Evolutionary conservation across 495 filamentous ascomycete species (phyloP).

Genomic region (Beverwykella pulmonaria): DNA sequence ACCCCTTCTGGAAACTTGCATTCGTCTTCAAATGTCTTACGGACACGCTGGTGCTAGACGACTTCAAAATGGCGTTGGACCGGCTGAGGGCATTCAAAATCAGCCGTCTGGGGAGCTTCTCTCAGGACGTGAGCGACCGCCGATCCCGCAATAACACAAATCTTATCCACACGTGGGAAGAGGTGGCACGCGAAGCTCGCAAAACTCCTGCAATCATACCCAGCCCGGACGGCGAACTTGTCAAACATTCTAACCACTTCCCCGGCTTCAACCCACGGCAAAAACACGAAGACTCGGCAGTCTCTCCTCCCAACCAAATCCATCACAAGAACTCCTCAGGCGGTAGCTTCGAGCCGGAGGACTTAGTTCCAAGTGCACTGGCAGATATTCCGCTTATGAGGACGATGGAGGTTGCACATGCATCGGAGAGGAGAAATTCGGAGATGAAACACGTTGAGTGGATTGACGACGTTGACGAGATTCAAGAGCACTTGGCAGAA

Average conservation of each 20-base stretch:
- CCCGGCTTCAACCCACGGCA: constrained; percentile 15
- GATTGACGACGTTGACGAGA: background rate
- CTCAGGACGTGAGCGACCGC: constrained; percentile 32
- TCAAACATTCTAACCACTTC: constrained; percentile 13
- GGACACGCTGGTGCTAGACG: constrained; percentile 62
- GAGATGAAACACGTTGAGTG: background rate
- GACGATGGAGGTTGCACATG: constrained; percentile 4
- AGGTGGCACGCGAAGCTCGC: constrained; percentile 11
- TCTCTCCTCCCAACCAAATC: constrained; percentile 5
- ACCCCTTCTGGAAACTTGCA: constrained; percentile 55
- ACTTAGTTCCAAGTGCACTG: constrained; percentile 27
- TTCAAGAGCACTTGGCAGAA: constrained; percentile 10
- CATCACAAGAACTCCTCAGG: background rate
- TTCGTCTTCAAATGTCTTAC: constrained; percentile 65
- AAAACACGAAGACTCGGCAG: constrained; percentile 23
- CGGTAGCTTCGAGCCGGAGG: constrained; percentile 23
- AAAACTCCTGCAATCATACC: constrained; percentile 7
- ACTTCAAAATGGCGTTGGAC: constrained; percentile 64
- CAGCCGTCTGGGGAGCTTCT: constrained; percentile 38
- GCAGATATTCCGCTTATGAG: constrained; percentile 4
- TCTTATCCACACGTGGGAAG: constrained; percentile 32
- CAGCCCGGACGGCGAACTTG: constrained; percentile 27
- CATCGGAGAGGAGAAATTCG: background rate
- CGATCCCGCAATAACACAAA: constrained; percentile 14
- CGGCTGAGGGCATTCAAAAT: constrained; percentile 41